Evolutionary conservation across 768 basidiomycete genomes (phyloP), one percentile per base, ranked within the genome.

Genomic region (Suillus luteus): DNA sequence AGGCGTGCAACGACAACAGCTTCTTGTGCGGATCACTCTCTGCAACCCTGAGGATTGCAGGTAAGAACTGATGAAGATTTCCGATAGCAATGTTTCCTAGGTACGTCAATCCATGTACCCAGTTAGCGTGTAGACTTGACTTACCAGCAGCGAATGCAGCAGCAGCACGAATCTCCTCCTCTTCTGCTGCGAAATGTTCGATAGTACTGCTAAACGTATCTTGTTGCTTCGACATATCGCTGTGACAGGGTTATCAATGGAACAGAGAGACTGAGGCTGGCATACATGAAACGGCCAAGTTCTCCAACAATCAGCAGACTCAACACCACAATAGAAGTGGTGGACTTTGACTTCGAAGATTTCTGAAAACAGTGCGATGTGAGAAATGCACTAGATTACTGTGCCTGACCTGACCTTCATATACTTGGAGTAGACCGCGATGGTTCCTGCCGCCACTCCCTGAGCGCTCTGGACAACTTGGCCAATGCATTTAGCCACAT

Each of bases 31-130:
- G 82, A 71, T 95, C 88, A 12, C 80, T 84, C 76, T 93, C 83
- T 51, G 91, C 82, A 67, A 93, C 83, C 69, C 88, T 88, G 68
- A 97, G 85, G 66, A 99, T 91, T 6, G 82, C 81, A 33, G 95
- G 94, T 4, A 99, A 81, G 84, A 95, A 97, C 70, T 89, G 85
- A 14, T 87, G 86, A 27, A 96, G 80, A 70, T 94, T 96, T 5
- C 97, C 97, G 46, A 98, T 96, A 14, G 96, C 93, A 58, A 99
- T 92, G 73, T 98, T 99, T 43, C 96, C 95, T 91, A 64, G 44
- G 64, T n/a, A 38, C 31, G 9, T 54, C 31, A 58, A 31, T 27
- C 66, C 22, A 65, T 57, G 15, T 10, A 41, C 38, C 19, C 33
- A 48, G 14, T 35, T 11, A n/a, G 55, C 35, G 40, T 35, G 17